A percentile compares a stretch with the other conserved stretches of the same genome.
Evolutionary conservation across 257 asterid species (phyloP).

Genomic region (Rubia yunnanensis): DNA sequence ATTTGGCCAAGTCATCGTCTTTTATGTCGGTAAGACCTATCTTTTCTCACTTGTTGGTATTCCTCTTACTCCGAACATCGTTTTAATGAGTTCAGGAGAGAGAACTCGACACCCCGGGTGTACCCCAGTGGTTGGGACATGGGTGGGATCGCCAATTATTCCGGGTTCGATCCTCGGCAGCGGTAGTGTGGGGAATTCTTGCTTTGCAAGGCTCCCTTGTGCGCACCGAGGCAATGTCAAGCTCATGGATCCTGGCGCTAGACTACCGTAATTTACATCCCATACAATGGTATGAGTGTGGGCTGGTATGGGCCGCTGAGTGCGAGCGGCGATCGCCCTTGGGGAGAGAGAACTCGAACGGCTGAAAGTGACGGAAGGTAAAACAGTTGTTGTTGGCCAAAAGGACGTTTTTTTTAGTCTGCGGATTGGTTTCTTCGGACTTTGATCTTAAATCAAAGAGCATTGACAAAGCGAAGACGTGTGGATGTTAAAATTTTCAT

Average conservation of each 20-base stretch:
- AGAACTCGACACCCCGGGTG: no score
- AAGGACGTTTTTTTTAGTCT: constrained; percentile 88
- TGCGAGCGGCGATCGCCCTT: no score
- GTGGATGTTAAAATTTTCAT: background rate
- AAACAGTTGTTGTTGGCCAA: constrained; percentile 97
- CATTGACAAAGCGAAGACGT: constrained; percentile 96
- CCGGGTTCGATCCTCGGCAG: no score
- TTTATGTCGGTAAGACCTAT: constrained; percentile 32
- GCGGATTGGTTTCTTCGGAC: constrained; percentile 83
- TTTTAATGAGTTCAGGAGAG: constrained; percentile 49
- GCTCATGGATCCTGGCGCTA: no score
- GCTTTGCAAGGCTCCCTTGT: no score
- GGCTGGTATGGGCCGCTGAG: no score
- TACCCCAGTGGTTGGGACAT: no score
- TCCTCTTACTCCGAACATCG: background rate
- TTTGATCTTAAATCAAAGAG: constrained; percentile 86
- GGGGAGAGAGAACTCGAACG: constrained; percentile 95
- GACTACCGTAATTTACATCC: no score
- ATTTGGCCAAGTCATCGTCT: constrained; percentile 75
- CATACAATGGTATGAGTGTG: no score
- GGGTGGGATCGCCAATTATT: no score
- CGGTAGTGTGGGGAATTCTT: no score
- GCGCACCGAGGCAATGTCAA: no score
- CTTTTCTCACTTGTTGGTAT: background rate
- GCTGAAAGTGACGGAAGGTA: constrained; percentile 82